Conservation (phyloP, 768 basidiomycete genomes). For the Boletus vermiculosoides region DNA sequence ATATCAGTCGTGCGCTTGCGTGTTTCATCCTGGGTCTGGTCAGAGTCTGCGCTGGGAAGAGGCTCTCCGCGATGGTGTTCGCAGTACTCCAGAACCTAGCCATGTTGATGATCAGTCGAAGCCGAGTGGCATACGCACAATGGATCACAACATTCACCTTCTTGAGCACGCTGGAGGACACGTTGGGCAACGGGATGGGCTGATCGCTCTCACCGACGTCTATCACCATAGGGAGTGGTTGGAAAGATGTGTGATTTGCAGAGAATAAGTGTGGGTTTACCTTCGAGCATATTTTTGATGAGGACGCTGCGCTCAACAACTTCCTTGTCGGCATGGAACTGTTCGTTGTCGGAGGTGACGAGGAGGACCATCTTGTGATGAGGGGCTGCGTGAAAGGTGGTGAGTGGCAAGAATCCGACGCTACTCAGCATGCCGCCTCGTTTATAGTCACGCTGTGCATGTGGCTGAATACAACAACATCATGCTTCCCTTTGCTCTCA, state of each 20-base stretch:
- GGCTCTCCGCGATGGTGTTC: conserved; percentile 98
- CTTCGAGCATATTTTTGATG: conserved; percentile 99
- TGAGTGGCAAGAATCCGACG: not conserved
- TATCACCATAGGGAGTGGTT: conserved; percentile 31
- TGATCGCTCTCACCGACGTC: conserved; percentile 95
- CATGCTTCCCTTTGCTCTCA: conserved; percentile 29
- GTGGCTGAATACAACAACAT: not conserved
- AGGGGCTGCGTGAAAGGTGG: conserved; percentile 9
- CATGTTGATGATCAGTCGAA: conserved; percentile 1
- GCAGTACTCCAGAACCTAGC: conserved; percentile 96
- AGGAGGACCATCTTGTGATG: conserved; percentile 69
- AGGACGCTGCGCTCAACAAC: conserved; percentile 94
- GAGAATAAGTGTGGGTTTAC: conserved; percentile 38
- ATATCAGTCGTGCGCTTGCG: conserved; percentile 99
- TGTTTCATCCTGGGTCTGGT: conserved; percentile 85
- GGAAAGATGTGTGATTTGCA: not conserved
- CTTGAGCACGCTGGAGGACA: conserved; percentile 88
- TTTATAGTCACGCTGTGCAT: conserved; percentile 15
- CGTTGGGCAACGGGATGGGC: conserved; percentile 92
- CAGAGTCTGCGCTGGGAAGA: conserved; percentile 80
- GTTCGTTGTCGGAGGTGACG: conserved; percentile 93
- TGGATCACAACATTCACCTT: conserved; percentile 53
- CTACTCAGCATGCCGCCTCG: not conserved
- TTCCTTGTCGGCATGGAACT: conserved; percentile 89
- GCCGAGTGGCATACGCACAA: not conserved